Conservation (phyloP, 345 rosid species). For the Salix caprea region DNA sequence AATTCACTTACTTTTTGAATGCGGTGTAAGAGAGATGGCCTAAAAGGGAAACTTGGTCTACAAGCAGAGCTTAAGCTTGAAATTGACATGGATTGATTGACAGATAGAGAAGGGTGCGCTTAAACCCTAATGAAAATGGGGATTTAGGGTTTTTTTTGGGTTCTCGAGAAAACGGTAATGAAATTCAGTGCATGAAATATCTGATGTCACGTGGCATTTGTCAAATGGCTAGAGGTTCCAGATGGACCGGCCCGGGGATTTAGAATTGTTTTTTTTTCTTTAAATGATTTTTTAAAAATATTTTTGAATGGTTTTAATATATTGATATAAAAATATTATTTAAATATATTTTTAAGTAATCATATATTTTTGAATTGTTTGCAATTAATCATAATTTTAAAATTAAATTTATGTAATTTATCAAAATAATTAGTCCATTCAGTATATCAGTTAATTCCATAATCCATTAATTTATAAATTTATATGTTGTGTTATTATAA, state of each 20-base stretch:
- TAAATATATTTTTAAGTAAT: no score
- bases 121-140: slow-evolving; percentile 18
- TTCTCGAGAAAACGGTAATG: slow-evolving; percentile 15
- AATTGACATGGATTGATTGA: slow-evolving; percentile 39
- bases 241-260: not conserved
- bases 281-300: no score
- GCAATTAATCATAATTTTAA: no score
- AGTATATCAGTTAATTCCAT: no score
- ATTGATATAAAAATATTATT: no score
- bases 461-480: no score
- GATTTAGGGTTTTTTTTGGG: slow-evolving; percentile 20
- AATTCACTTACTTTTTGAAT: slow-evolving; percentile 39
- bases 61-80: slow-evolving; percentile 44
- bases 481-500: no score
- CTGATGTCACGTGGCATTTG: not conserved
- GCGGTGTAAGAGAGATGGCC: slow-evolving; percentile 34
- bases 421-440: no score
- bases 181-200: not conserved
- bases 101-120: slow-evolving; percentile 15
- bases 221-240: not conserved
- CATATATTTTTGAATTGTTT: no score
- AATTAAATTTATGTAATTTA: no score
- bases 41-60: slow-evolving; percentile 39
- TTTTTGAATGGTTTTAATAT: no score
- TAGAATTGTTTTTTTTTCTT: no score